Conservation (phyloP, 345 rosid species). For the Capsella bursapastoris region DNA sequence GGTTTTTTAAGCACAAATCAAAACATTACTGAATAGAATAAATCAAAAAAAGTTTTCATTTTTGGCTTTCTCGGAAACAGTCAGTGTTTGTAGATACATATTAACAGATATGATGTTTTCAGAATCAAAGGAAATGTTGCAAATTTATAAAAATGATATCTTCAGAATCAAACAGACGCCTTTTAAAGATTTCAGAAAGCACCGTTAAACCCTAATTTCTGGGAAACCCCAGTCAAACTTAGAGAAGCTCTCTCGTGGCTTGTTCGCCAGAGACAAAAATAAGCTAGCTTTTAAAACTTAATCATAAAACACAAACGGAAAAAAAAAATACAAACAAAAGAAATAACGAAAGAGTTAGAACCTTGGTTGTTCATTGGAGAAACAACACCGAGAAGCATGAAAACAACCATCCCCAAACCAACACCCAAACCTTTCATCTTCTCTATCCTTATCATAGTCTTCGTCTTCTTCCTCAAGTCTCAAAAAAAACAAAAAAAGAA, state of each 20-base stretch:
- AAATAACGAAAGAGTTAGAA: background rate
- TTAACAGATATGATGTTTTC: background rate
- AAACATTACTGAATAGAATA: too few species aligned
- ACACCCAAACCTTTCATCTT: conserved; percentile 24
- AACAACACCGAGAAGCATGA: conserved; percentile 49
- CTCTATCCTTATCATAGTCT: background rate
- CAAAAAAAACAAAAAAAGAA: background rate
- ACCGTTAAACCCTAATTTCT: conserved; percentile 12
- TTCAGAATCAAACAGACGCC: background rate
- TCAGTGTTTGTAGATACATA: background rate
- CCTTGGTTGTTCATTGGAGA: conserved; percentile 68
- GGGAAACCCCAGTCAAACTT: background rate
- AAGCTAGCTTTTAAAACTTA: background rate
- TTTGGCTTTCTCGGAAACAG: background rate
- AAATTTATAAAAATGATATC: background rate
- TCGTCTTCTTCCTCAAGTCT: background rate
- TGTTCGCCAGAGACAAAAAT: background rate
- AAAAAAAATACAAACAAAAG: background rate
- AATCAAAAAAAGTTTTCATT: background rate
- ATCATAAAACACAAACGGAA: background rate
- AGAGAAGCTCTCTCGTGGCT: background rate
- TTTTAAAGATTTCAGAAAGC: background rate
- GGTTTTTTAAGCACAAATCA: background rate
- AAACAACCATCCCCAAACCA: conserved; percentile 33
- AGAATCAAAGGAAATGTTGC: background rate